These are phyloP conservation scores for Stephanodiscus triporus DNA, from an alignment of 108 stramenopile species.

Conservation along the genomic window DNA sequence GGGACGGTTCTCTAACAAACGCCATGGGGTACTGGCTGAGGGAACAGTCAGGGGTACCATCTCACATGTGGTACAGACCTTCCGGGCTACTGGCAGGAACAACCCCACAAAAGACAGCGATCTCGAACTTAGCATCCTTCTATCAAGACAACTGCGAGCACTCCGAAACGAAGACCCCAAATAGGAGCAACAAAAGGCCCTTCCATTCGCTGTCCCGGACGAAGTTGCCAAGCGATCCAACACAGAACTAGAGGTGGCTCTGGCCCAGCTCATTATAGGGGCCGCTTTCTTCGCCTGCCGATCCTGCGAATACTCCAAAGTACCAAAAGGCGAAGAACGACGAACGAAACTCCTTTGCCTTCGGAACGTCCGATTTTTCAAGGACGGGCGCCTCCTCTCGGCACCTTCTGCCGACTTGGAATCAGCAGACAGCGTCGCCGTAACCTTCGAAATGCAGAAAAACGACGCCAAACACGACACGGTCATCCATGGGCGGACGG, in stretches of 20 bases:
- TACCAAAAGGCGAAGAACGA: neutral
- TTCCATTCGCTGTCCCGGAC: neutral
- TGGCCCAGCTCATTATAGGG: neutral
- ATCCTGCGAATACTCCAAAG: conserved; percentile 24
- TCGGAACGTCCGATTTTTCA: conserved; percentile 3
- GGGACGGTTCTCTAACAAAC: conserved; percentile 7
- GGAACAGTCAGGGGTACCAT: conserved; percentile 3
- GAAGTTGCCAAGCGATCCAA: neutral
- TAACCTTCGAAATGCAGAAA: conserved; percentile 35
- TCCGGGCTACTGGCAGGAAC: no score
- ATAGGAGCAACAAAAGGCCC: neutral
- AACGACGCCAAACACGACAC: conserved; percentile 17
- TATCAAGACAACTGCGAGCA: neutral
- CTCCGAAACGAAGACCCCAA: neutral
- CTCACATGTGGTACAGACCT: no score
- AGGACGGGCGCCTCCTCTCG: neutral
- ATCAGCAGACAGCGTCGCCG: conserved; percentile 15
- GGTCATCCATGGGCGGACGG: conserved; percentile 14
- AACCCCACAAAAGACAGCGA: neutral
- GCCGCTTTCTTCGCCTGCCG: conserved; percentile 16
- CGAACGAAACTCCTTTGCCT: neutral
- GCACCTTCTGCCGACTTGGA: neutral
- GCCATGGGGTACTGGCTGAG: conserved; percentile 20
- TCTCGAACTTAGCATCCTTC: neutral
- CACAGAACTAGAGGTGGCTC: conserved; percentile 6